A percentile compares a stretch with the other conserved stretches of the same genome.
phyloP scores from a whole-genome alignment of 1,284 basidiomycete species.

The Schizopora paradoxa region DNA sequence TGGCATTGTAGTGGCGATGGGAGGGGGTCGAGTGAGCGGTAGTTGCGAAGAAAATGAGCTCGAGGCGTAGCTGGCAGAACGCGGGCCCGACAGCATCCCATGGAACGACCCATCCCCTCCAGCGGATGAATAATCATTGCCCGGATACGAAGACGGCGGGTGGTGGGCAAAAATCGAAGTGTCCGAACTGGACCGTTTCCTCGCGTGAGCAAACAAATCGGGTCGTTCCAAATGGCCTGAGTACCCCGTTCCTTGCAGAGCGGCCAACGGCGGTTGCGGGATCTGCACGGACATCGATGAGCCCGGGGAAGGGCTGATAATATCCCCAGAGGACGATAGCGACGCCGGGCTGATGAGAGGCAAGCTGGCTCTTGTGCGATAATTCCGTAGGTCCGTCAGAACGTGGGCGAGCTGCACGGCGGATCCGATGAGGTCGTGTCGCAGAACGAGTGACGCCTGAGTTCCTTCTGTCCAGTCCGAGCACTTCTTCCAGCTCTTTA shows the following conservation, averaged over 20 bases:
- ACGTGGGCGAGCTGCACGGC: constrained; percentile 56
- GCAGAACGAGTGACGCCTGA: constrained; percentile 61
- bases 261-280: constrained; percentile 35
- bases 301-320: constrained; percentile 24
- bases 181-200: constrained; percentile 26
- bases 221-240: constrained; percentile 19
- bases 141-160: constrained; percentile 9
- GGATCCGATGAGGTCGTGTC: constrained; percentile 63
- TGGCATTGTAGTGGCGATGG: background rate
- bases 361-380: constrained; percentile 34
- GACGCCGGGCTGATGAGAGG: constrained; percentile 30
- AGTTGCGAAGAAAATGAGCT: constrained; percentile 11
- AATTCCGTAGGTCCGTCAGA: constrained; percentile 43
- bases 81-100: constrained; percentile 1
- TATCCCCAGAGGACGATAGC: constrained; percentile 9
- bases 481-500: constrained; percentile 58
- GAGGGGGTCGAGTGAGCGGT: background rate
- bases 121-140: constrained; percentile 5
- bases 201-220: constrained; percentile 17
- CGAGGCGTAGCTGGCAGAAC: constrained; percentile 15
- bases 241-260: constrained; percentile 19
- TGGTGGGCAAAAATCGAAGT: constrained; percentile 20
- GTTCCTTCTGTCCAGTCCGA: constrained; percentile 73
- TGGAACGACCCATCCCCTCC: background rate
- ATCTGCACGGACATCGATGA: constrained; percentile 34